A percentile compares a stretch with the other conserved stretches of the same genome.
Evolutionary conservation across 2,329 filamentous ascomycete genomes (phyloP).

Genomic region (Pseudogymnoascus sp.): DNA sequence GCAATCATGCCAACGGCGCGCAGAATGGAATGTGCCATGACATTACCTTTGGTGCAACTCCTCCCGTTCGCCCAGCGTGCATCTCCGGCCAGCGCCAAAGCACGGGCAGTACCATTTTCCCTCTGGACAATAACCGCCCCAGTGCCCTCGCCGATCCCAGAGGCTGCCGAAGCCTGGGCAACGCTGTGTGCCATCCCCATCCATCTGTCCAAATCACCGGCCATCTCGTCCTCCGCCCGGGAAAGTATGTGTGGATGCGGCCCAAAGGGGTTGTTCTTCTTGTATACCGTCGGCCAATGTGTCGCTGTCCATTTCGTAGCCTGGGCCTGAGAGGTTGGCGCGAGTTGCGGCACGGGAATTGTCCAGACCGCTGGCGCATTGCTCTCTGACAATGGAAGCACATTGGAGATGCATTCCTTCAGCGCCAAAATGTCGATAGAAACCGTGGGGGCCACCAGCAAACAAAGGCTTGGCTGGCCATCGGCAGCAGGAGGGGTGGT

Average conservation of each 20-base stretch:
- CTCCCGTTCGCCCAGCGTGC: conserved; percentile 57
- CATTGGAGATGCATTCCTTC: conserved; percentile 38
- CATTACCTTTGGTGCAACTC: conserved; percentile 51
- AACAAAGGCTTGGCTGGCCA: conserved; percentile 34
- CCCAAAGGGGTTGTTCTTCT: conserved; percentile 79
- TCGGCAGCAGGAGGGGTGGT: not conserved
- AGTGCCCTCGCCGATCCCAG: conserved; percentile 57
- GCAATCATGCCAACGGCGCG: conserved; percentile 79
- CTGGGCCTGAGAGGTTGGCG: conserved; percentile 68
- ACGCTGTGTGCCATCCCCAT: conserved; percentile 59
- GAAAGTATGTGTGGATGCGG: conserved; percentile 70
- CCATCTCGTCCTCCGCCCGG: conserved; percentile 61
- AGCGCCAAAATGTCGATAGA: conserved; percentile 42
- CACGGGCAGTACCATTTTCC: conserved; percentile 18
- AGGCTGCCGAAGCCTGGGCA: conserved; percentile 48
- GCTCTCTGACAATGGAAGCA: conserved; percentile 20
- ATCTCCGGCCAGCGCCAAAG: conserved; percentile 70
- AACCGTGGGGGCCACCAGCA: conserved; percentile 43
- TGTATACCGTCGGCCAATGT: conserved; percentile 81
- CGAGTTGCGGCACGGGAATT: conserved; percentile 61
- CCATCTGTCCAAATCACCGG: conserved; percentile 54
- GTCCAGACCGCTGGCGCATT: conserved; percentile 48
- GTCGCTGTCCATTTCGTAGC: conserved; percentile 64
- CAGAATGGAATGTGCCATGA: conserved; percentile 70
- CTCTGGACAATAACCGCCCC: conserved; percentile 68